A percentile compares a stretch with the other conserved stretches of the same genome.
phyloP scores from a whole-genome alignment of 495 filamentous ascomycete genomes.

The Parmelia sp. region DNA sequence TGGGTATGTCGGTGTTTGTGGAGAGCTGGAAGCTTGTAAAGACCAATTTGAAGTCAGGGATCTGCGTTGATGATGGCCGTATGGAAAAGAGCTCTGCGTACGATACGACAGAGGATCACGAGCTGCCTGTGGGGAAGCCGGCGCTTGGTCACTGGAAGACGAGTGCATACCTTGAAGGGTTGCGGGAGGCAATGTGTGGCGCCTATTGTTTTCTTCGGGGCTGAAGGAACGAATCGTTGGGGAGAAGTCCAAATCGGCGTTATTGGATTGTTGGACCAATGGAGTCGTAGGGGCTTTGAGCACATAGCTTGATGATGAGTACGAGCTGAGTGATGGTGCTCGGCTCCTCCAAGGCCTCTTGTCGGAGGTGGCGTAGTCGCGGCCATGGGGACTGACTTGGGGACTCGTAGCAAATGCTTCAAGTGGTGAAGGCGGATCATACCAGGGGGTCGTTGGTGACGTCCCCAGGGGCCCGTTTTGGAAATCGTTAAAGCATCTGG shows the following conservation, averaged over 20 bases:
- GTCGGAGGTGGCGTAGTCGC: slow-evolving; percentile 19
- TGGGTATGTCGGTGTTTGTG: slow-evolving; percentile 53
- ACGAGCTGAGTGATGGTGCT: slow-evolving; percentile 65
- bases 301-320: slow-evolving; percentile 75
- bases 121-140: slow-evolving; percentile 14
- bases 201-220: slow-evolving; percentile 45
- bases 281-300: slow-evolving; percentile 89
- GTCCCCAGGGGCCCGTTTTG: slow-evolving; percentile 29
- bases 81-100: slow-evolving; percentile 53
- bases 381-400: neutral
- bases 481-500: neutral
- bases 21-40: slow-evolving; percentile 51
- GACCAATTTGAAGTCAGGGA: slow-evolving; percentile 60
- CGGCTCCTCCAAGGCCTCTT: slow-evolving; percentile 26
- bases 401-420: neutral
- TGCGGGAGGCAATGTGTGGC: slow-evolving; percentile 57
- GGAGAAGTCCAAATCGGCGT: slow-evolving; percentile 71
- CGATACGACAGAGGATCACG: slow-evolving; percentile 32
- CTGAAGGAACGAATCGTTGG: slow-evolving; percentile 33
- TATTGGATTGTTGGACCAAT: slow-evolving; percentile 81
- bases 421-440: slow-evolving; percentile 27
- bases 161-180: slow-evolving; percentile 42
- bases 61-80: slow-evolving; percentile 65
- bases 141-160: slow-evolving; percentile 28
- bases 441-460: slow-evolving; percentile 49